A percentile compares a stretch with the other conserved stretches of the same genome.
phyloP scores from a whole-genome alignment of 2,329 filamentous ascomycete species.

The Epichloe elymi region DNA sequence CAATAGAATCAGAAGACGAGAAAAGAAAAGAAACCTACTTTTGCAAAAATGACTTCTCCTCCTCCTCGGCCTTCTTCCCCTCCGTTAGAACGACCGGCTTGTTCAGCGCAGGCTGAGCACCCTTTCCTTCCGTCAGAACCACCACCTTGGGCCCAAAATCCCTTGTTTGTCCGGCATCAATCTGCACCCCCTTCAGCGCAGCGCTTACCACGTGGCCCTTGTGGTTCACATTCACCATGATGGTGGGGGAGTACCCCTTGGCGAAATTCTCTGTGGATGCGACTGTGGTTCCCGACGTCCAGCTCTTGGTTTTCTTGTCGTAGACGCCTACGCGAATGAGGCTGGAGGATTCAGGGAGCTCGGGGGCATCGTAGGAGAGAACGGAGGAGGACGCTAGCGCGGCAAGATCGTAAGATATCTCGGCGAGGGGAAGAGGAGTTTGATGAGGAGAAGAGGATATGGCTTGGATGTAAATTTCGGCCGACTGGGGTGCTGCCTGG shows the following conservation, averaged over 20 bases:
- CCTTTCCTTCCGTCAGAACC: constrained; percentile 33
- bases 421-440: constrained; percentile 34
- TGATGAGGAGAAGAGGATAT: constrained; percentile 20
- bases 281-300: constrained; percentile 43
- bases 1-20: not conserved
- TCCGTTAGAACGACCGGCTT: constrained; percentile 50
- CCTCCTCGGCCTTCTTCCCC: constrained; percentile 41
- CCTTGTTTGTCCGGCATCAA: constrained; percentile 51
- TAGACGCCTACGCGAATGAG: constrained; percentile 47
- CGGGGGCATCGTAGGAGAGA: constrained; percentile 42
- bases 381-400: constrained; percentile 31
- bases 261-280: constrained; percentile 42
- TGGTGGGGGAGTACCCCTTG: constrained; percentile 44
- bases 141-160: constrained; percentile 50
- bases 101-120: constrained; percentile 46
- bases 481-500: constrained; percentile 28
- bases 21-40: constrained; percentile 35
- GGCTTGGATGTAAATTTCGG: constrained; percentile 42
- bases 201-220: constrained; percentile 35
- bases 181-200: constrained; percentile 39
- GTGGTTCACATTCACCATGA: constrained; percentile 38
- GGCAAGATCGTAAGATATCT: constrained; percentile 40
- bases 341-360: constrained; percentile 29
- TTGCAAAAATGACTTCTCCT: constrained; percentile 52
- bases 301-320: constrained; percentile 30